Evolutionary conservation across 257 asterid genomes (phyloP).

Genomic region (Henckelia pumila): DNA sequence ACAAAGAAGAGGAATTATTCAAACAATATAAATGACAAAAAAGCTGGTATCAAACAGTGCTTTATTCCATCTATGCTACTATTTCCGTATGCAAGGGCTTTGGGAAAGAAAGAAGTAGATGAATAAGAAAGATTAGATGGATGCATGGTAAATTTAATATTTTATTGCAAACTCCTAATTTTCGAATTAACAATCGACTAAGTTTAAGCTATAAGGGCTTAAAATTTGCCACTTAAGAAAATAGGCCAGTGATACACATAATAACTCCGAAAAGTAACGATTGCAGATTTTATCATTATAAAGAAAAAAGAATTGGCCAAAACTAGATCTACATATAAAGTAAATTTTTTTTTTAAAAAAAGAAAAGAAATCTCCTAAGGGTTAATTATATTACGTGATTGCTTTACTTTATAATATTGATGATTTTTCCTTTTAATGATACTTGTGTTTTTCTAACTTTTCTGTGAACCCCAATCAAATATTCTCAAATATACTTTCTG

Average conservation of each 20-base stretch:
- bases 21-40: slow-evolving; percentile 28
- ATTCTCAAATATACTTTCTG: too few relatives aligned
- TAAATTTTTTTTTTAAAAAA: slow-evolving; percentile 43
- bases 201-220: too few relatives aligned
- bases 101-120: background rate
- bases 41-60: slow-evolving; percentile 25
- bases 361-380: slow-evolving; percentile 43
- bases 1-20: slow-evolving; percentile 19
- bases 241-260: too few relatives aligned
- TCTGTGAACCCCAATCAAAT: slow-evolving; percentile 1
- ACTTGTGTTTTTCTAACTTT: slow-evolving; percentile 19
- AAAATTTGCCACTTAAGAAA: too few relatives aligned
- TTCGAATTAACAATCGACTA: background rate
- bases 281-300: too few relatives aligned
- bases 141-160: too few relatives aligned
- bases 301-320: slow-evolving; percentile 23
- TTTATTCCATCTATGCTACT: slow-evolving; percentile 10
- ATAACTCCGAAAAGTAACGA: too few relatives aligned
- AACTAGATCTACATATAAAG: slow-evolving; percentile 30
- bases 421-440: slow-evolving; percentile 16
- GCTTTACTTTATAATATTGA: slow-evolving; percentile 36
- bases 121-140: background rate
- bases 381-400: slow-evolving; percentile 24
- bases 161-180: background rate
- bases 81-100: background rate